Base-by-base conservation (phyloP, 2,329 filamentous ascomycete genomes). In the Fusarium anthophilum region DNA sequence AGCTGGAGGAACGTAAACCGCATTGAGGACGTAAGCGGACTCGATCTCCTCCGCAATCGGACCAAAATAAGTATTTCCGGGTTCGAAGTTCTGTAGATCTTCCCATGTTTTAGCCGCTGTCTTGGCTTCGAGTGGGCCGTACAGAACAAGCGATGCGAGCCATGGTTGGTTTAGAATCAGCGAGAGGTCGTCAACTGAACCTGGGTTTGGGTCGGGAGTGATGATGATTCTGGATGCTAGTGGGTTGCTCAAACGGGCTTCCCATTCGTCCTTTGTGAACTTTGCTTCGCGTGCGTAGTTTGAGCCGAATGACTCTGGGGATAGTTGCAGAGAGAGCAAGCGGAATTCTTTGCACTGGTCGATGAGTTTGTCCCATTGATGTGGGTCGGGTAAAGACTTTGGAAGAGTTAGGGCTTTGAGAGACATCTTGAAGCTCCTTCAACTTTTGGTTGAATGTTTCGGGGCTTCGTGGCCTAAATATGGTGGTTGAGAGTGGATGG, bases 271-370 rank as follows among this genome's bases (percentile, higher is more conserved):
- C 2, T 18, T 43, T 0, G 73, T 38, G 11, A 72, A 66, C 0
- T 51, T 15, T 1, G 37, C 35, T 48, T 76, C 73, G 2, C 35
- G 41, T 9, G 65, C 47, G 8, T 70, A 67, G 7, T 47, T 68
- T 24, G 73, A 76, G 8, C 65, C 26, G 24, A 76, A 76, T 2
- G 64, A 41, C 15, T 76, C 51, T 0, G 73, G 70, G 2, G 73
- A 76, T 3, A 55, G 28, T 10, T 72, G 18, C 0, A 76, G 37
- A 5, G 73, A 65, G 3, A 55, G 55, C 1, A 76, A 32, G 2
- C 74, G 69, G 17, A 76, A 76, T 3, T 51, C 20, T 22, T 55
- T 72, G 32, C 58, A 72, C 5, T 37, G 41, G 8, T 44, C 30
- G 10, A 70, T 28, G 30, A 76, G 63, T 6, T 51, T 28, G 3